Conservation (phyloP, 768 basidiomycete species). For the Fistulinella prunicolor region DNA sequence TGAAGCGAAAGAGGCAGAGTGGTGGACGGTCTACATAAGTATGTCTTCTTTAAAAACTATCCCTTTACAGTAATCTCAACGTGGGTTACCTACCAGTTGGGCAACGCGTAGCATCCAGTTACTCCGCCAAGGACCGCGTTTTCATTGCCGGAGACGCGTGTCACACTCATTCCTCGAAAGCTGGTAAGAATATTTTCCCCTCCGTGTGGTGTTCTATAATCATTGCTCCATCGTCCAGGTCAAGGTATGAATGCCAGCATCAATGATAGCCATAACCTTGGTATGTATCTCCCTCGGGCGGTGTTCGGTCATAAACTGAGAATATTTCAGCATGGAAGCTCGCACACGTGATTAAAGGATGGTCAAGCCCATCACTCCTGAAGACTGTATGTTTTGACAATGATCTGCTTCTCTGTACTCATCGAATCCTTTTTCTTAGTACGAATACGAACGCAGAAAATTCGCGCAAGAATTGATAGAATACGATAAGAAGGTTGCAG, state of each 20-base stretch:
- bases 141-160: slow-evolving; percentile 75
- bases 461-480: slow-evolving; percentile 67
- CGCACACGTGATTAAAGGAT: slow-evolving; percentile 22
- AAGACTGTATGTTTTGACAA: slow-evolving; percentile 30
- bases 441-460: slow-evolving; percentile 61
- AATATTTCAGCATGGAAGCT: neutral
- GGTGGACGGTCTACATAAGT: slow-evolving; percentile 69
- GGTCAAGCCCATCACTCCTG: slow-evolving; percentile 34
- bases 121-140: slow-evolving; percentile 52
- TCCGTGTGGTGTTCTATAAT: neutral
- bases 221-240: neutral
- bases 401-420: neutral
- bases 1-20: slow-evolving; percentile 48
- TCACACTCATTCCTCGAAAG: slow-evolving; percentile 60
- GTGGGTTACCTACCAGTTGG: slow-evolving; percentile 43
- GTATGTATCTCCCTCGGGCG: neutral
- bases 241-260: neutral
- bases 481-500: slow-evolving; percentile 61
- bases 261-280: neutral
- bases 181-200: slow-evolving; percentile 32
- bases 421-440: slow-evolving; percentile 35
- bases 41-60: neutral
- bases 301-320: neutral
- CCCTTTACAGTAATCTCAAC: neutral
- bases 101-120: slow-evolving; percentile 62